Conservation (phyloP, 306 rosid species). For the Malus sieversii region DNA sequence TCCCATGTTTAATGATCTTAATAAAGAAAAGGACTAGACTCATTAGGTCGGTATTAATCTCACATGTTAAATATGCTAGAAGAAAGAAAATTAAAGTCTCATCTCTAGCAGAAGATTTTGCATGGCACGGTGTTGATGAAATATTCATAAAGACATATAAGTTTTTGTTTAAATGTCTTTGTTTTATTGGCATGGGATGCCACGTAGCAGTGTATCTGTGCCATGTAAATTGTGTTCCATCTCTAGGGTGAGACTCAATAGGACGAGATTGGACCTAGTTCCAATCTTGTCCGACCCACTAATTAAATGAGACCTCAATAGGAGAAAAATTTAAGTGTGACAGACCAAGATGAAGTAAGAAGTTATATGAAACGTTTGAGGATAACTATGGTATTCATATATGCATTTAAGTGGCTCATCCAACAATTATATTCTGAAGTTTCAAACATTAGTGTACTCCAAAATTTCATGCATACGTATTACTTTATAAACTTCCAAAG, state of each 20-base stretch:
- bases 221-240: too few species aligned
- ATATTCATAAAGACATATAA: too few species aligned
- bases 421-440: too few species aligned
- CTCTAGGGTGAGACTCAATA: not conserved
- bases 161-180: too few species aligned
- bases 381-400: too few species aligned
- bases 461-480: too few species aligned
- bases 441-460: too few species aligned
- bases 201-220: accelerated
- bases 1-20: not conserved
- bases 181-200: too few species aligned
- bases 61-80: not conserved
- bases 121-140: not conserved
- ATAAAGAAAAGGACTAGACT: not conserved
- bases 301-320: not conserved
- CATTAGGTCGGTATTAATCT: not conserved
- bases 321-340: too few species aligned
- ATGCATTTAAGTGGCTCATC: not conserved
- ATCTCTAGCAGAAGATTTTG: not conserved
- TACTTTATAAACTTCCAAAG: not conserved
- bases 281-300: not conserved
- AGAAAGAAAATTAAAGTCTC: not conserved
- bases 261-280: not conserved
- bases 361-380: not conserved
- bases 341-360: not conserved